Base-by-base conservation (phyloP, 2,329 filamentous ascomycete species). In the Sporothrix curviconia region DNA sequence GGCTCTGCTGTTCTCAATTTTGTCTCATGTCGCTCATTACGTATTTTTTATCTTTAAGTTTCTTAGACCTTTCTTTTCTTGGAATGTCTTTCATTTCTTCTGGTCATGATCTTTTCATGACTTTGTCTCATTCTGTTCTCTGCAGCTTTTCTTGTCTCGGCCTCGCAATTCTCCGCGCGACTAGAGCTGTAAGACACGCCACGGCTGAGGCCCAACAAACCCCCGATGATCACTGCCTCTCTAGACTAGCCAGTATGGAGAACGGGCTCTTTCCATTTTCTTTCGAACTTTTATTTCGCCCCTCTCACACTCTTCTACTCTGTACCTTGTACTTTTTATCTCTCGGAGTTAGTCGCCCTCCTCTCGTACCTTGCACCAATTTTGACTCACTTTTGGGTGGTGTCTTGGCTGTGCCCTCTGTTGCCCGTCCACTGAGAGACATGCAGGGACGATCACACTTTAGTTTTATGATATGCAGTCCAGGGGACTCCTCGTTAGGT, bases 351-450 rank as follows among this genome's bases (percentile, higher is more conserved):
- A n/a, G n/a, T n/a, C n/a, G n/a, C n/a, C n/a, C n/a, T 24, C 49
- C 49, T 40, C 49, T 34, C 25, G 50, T 53, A 32, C 50, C 50
- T 53, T 53, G 50, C 49, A 52, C 49, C 49, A 40, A n/a, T 2
- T 12, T 11, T 22, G 14, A 19, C 30, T 22, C 24, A 28, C 8
- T 39, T 22, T 51, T n/a, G n/a, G 34, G 12, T 15, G 11, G 3
- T 37, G 12, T 51, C 49, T 51, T 42, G 34, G 46, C 25, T 25
- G 25, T 8, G 17, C n/a, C 32, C 36, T 25, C 14, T 28, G n/a
- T 15, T 24, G 22, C 39, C 39, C n/a, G n/a, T n/a, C n/a, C n/a
- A n/a, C n/a, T n/a, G n/a, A n/a, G 25, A 54, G 51, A 54, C 51
- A 34, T 54, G 39, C 51, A 54, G 39, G 28, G 39, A n/a, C 39